Base-by-base conservation (phyloP, 495 filamentous ascomycete species). In the Durotheca rogersii region DNA sequence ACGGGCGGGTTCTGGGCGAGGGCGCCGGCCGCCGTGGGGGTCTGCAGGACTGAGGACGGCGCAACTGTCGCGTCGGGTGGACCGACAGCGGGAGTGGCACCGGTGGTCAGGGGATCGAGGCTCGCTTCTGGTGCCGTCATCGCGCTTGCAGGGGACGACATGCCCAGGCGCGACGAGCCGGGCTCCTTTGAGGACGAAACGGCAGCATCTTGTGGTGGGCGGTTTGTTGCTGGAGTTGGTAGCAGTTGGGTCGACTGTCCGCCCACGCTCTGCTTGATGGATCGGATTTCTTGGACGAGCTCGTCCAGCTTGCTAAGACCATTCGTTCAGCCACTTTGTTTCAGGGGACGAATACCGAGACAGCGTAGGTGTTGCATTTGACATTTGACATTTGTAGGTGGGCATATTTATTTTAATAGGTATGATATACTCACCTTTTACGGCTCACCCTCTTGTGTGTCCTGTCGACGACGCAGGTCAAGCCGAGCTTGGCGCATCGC, bases 391-490 rank as follows among this genome's bases (percentile, higher is more conserved):
- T 25, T 4, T 15, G 37, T 27, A 12, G 12, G 45, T 16, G 23
- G 6, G 10, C 40, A 19, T 15, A 29, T 15, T 14, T 14, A 42
- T 33, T 47, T 16, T 20, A 9, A 34, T 20, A 41, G 14, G 7
- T n/a, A 32, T 10, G 10, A 16, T 12, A 21, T 16, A 59, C 62
- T 20, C 56, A 72, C 69, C 70, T 74, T 53, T 66, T 60, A 21
- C 70, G 61, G 9, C 67, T 70, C 23, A 72, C 60, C 18, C 72
- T 63, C 56, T 74, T 75, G 41, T 75, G 69, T 51, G 67, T 66
- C 48, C 69, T 74, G 30, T 75, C 71, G 18, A 75, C 71, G 3
- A 75, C 60, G 30, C 72, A 75, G 9, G 65, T 56, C 23, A 72
- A 60, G 54, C 70, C 66, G 37, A 75, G 63, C 54, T 74, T 75